phyloP scores from a whole-genome alignment of 768 basidiomycete genomes.

The Symmetrospora coprosmae region DNA sequence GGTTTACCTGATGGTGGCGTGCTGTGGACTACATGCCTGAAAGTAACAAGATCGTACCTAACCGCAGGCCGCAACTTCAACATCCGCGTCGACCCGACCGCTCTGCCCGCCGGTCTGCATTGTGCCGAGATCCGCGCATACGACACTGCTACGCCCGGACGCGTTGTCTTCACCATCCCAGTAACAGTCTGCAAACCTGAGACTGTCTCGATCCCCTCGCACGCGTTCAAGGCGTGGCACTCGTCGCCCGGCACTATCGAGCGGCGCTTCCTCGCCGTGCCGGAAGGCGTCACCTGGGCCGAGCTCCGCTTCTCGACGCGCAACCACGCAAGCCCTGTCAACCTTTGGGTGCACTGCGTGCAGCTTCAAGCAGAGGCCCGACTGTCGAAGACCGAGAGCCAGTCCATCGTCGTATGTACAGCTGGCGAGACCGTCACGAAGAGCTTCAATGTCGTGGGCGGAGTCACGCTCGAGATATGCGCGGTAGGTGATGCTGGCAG shows the following conservation, averaged over 20 bases:
- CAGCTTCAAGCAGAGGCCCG: not conserved
- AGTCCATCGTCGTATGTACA: constrained; percentile 3
- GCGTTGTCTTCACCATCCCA: constrained; percentile 19
- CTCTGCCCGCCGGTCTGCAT: constrained; percentile 11
- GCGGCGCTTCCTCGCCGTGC: constrained; percentile 22
- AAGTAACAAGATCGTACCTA: too few relatives aligned
- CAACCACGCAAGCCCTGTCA: not conserved
- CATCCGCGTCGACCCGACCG: constrained; percentile 22
- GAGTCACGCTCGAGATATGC: constrained; percentile 9
- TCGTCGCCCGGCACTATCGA: constrained; percentile 4
- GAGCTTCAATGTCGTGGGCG: constrained; percentile 14
- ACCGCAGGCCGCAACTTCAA: constrained; percentile 18
- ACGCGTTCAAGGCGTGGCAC: not conserved
- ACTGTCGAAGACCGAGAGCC: constrained; percentile 7
- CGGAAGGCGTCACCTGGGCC: constrained; percentile 19
- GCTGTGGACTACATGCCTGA: not conserved
- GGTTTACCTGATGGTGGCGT: not conserved
- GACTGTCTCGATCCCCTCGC: not conserved
- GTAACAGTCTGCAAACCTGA: constrained; percentile 22
- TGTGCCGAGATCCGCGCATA: constrained; percentile 3
- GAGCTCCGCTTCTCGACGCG: constrained; percentile 13
- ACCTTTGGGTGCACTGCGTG: constrained; percentile 23
- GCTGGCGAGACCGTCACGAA: constrained; percentile 20
- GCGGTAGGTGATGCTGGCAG: constrained; percentile 2
- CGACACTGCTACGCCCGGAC: not conserved